Percentiles rank a stretch among this genome's conserved stretches.
Evolutionary conservation across 441 rosid species (phyloP).

Genomic region (Pelargonium exstipulatum): DNA sequence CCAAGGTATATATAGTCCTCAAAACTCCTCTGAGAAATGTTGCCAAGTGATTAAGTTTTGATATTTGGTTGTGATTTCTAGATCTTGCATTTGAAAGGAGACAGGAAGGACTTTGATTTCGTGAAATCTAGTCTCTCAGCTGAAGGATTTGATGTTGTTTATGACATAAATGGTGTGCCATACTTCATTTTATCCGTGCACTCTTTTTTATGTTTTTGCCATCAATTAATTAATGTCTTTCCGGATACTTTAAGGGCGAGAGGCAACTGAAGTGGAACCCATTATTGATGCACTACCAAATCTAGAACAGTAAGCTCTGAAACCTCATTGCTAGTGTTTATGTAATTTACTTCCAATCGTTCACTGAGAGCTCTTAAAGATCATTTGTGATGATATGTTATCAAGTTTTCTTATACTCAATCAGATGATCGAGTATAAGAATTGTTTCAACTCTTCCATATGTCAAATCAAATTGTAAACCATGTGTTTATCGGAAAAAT

Average conservation of each 20-base stretch:
- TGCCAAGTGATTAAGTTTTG: background rate
- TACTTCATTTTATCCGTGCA: background rate
- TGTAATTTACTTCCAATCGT: background rate
- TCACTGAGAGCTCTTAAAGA: too few species aligned
- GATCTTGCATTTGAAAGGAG: conserved; percentile 93
- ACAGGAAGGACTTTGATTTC: conserved; percentile 76
- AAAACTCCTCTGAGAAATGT: background rate
- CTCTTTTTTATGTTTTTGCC: conserved; percentile 6
- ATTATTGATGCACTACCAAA: conserved; percentile 84
- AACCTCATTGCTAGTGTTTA: conserved; percentile 10
- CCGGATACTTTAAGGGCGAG: conserved; percentile 53
- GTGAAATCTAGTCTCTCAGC: conserved; percentile 92
- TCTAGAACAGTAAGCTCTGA: conserved; percentile 64
- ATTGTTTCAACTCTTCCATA: too few species aligned
- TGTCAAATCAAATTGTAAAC: too few species aligned
- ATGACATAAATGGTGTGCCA: conserved; percentile 75
- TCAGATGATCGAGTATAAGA: too few species aligned
- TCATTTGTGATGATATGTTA: too few species aligned
- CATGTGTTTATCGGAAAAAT: too few species aligned
- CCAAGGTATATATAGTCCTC: conserved; percentile 48
- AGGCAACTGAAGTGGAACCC: conserved; percentile 83
- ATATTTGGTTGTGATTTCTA: conserved; percentile 27
- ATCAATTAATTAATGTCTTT: background rate
- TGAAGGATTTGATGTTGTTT: conserved; percentile 86
- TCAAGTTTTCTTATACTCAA: too few species aligned